Conservation (phyloP, 2,329 filamentous ascomycete species). For the Fusarium odoratissimum region DNA sequence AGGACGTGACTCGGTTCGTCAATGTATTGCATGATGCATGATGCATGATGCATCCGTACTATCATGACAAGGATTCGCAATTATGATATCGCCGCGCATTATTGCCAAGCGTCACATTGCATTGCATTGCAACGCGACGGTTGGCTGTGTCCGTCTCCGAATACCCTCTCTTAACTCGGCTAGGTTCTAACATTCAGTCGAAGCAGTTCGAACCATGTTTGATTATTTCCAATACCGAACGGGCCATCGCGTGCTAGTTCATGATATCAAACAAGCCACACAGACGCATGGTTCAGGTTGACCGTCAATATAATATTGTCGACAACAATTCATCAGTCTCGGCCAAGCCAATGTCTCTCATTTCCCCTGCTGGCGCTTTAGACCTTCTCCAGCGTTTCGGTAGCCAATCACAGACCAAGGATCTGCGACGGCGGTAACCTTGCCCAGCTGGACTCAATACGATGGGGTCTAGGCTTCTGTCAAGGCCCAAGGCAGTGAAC, state of each 20-base stretch:
- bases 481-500: background rate
- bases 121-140: background rate
- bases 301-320: slow-evolving; percentile 11
- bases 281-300: slow-evolving; percentile 20
- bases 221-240: background rate
- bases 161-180: slow-evolving; percentile 2
- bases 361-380: slow-evolving; percentile 35
- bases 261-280: slow-evolving; percentile 18
- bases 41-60: background rate
- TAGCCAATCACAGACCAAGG: slow-evolving; percentile 49
- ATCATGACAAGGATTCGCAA: background rate
- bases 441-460: slow-evolving; percentile 45
- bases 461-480: slow-evolving; percentile 17
- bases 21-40: slow-evolving; percentile 13
- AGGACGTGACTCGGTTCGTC: slow-evolving; percentile 5
- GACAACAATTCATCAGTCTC: slow-evolving; percentile 15
- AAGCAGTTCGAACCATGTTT: background rate
- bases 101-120: background rate
- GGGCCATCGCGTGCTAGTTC: background rate
- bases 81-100: slow-evolving; percentile 6
- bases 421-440: slow-evolving; percentile 43
- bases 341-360: slow-evolving; percentile 33
- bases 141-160: background rate
- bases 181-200: background rate
- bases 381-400: slow-evolving; percentile 44